A percentile compares a stretch with the other conserved stretches of the same genome.
phyloP scores from a whole-genome alignment of 352 stramenopile species.

The Vaucheria bursata region DNA sequence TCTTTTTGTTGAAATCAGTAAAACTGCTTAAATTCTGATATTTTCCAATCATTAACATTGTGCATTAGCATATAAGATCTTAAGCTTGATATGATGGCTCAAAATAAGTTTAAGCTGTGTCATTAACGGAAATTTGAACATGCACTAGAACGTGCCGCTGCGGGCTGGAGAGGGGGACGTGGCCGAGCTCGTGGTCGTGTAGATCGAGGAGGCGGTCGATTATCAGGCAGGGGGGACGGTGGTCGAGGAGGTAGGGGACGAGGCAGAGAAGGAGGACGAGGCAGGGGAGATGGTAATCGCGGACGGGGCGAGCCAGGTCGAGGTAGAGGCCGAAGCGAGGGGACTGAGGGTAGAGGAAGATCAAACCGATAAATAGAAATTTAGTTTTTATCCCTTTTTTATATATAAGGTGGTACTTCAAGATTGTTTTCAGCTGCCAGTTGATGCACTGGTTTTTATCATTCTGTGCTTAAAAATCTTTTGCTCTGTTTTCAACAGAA shows the following conservation, averaged over 20 bases:
- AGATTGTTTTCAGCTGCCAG: not conserved
- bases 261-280: constrained; percentile 8
- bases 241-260: not conserved
- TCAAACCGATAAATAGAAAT: too few species aligned
- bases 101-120: not conserved
- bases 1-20: too few species aligned
- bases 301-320: not conserved
- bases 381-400: too few species aligned
- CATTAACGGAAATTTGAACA: too few species aligned
- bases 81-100: not conserved
- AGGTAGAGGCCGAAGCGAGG: not conserved
- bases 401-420: too few species aligned
- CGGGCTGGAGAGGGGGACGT: constrained; percentile 14
- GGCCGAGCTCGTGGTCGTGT: constrained; percentile 10
- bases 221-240: not conserved
- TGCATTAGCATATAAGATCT: not conserved
- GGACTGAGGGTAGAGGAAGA: constrained; percentile 2
- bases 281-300: not conserved
- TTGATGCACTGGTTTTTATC: not conserved
- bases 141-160: constrained; percentile 23
- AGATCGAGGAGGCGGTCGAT: not conserved
- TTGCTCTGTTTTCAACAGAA: constrained; percentile 58
- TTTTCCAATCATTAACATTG: not conserved
- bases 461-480: not conserved
- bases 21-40: not conserved